A percentile compares a stretch with the other conserved stretches of the same genome.
These are phyloP conservation scores for Cucumis cinereus DNA, from an alignment of 306 rosid genomes.

Conservation along the genomic window DNA sequence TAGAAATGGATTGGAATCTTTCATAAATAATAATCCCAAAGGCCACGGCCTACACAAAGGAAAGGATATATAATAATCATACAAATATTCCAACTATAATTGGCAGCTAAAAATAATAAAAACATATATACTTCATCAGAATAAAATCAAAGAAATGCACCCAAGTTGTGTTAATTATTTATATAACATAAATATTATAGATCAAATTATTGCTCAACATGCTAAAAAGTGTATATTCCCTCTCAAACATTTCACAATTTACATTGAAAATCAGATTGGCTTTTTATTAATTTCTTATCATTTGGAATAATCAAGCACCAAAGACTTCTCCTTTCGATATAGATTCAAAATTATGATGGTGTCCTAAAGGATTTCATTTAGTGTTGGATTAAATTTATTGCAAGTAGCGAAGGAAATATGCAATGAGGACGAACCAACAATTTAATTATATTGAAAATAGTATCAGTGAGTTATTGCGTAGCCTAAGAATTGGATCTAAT, in stretches of 20 bases:
- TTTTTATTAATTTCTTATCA: not conserved
- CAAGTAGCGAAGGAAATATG: slow-evolving; percentile 25
- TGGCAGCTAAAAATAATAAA: not conserved
- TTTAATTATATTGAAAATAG: slow-evolving; percentile 21
- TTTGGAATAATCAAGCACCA: not conserved
- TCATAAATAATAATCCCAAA: not conserved
- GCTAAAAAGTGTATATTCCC: slow-evolving; percentile 1
- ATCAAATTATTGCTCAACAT: not conserved
- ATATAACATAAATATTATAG: not conserved
- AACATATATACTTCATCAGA: not conserved
- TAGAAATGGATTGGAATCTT: not conserved
- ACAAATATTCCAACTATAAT: not conserved
- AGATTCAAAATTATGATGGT: not conserved
- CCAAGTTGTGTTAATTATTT: slow-evolving; percentile 1
- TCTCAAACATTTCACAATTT: not conserved
- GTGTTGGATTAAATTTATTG: slow-evolving; percentile 14
- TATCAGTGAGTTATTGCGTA: slow-evolving; percentile 23
- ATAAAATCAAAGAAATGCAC: slow-evolving; percentile 1
- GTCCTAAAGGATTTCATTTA: not conserved
- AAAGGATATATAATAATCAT: not conserved
- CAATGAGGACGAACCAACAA: slow-evolving; percentile 11
- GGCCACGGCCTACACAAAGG: not conserved
- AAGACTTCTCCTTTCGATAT: not conserved
- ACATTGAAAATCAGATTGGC: not conserved
- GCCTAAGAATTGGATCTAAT: slow-evolving; percentile 43